Evolutionary conservation across 2,329 filamentous ascomycete genomes (phyloP), one percentile per base, ranked within the genome.

Genomic region (Dactylellina parvicollis): DNA sequence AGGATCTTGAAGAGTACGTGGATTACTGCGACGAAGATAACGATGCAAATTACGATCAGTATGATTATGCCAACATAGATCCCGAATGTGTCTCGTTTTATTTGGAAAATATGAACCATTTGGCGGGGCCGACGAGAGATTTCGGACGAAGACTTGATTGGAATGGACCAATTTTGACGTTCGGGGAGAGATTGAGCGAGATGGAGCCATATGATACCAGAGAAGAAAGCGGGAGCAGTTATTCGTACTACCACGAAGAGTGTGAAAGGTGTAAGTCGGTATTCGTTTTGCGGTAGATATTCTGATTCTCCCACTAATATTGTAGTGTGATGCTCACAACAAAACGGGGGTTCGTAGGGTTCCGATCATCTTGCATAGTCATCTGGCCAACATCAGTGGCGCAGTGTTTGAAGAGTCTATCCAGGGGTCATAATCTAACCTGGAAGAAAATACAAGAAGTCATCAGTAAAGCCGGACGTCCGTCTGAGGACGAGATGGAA

Each of bases 281-380:
- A 20, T 3, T 26, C 10, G 9, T 47, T 22, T 47, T 20, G n/a
- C 9, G 8, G 18, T 26, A 7, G 44, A 9, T 47, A 26, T 4
- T 18, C 7, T 12, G n/a, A 40, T 16, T 40, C n/a, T 8, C 9
- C n/a, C 36, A 50, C 10, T 30, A 30, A 5, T 14, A 26, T 16
- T 16, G 28, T 42, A 16, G 12, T 16, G 18, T 10, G 22, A 30
- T 28, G 46, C 18, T n/a, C n/a, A n/a, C n/a, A n/a, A n/a, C n/a
- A n/a, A n/a, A n/a, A n/a, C n/a, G n/a, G n/a, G n/a, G n/a, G n/a
- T n/a, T n/a, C n/a, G n/a, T n/a, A 55, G 60, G 40, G 14, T 65
- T 30, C 16, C 47, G 38, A 18, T 56, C 47, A 16, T 34, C 60
- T 14, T 65, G 60, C 26, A 46, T 65, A 2, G 36, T 65, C 22